phyloP scores from a whole-genome alignment of 331 rosid genomes.

The Rhamnella rubrinervis region DNA sequence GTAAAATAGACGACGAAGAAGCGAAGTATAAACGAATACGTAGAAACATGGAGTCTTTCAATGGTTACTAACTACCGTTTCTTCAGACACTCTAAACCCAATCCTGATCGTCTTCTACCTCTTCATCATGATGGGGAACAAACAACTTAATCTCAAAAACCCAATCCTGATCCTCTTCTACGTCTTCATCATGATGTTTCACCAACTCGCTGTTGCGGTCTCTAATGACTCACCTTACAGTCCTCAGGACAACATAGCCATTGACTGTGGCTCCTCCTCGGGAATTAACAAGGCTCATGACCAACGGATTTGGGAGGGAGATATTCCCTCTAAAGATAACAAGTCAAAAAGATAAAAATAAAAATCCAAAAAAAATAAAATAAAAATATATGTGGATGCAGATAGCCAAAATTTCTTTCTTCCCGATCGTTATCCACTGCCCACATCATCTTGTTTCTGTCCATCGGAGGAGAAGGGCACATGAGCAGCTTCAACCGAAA shows the following conservation, averaged over 20 bases:
- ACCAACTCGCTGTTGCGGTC: no score
- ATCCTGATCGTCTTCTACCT: neutral
- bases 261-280: conserved; percentile 7
- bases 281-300: neutral
- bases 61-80: neutral
- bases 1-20: no score
- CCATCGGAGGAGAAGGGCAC: no score
- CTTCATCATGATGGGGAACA: neutral
- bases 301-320: conserved; percentile 19
- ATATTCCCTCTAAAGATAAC: conserved; percentile 22
- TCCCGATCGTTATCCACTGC: no score
- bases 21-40: no score
- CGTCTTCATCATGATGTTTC: neutral
- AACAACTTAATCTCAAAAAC: neutral
- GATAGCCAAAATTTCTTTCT: no score
- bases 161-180: neutral
- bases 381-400: no score
- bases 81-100: neutral
- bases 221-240: neutral
- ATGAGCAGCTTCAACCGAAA: no score
- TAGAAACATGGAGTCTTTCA: no score
- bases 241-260: neutral
- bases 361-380: no score
- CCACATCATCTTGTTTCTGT: no score
- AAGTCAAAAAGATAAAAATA: no score